Base-by-base conservation (phyloP, 345 rosid genomes). In the Hibiscus syriacus region DNA sequence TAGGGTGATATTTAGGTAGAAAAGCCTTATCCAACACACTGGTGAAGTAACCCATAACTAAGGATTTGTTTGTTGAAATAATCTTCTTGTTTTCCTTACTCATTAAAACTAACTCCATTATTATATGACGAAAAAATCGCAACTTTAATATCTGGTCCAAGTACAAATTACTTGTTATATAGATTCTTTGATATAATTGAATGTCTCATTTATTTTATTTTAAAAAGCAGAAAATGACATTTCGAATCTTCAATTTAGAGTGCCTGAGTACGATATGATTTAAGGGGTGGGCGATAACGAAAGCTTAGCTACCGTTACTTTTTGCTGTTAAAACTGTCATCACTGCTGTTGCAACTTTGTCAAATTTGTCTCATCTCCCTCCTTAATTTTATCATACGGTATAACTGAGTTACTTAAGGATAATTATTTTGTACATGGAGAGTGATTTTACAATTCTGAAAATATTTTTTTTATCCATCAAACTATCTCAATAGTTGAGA, bases 11-110 rank as follows among this genome's bases (percentile, higher is more conserved):
- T n/a, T n/a, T n/a, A n/a, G n/a, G n/a, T n/a, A n/a, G n/a, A n/a
- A n/a, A n/a, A n/a, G n/a, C n/a, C n/a, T n/a, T n/a, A n/a, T n/a
- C n/a, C n/a, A n/a, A n/a, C n/a, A n/a, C n/a, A n/a, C n/a, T n/a
- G n/a, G n/a, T n/a, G n/a, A n/a, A 80, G 81, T 77, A 74, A 72
- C 54, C 71, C 71, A 38, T n/a, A n/a, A n/a, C n/a, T 16, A 77
- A 80, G 79, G 55, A 64, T 70, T 64, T 76, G 66, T 59, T 76
- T 72, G 70, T 57, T 46, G 26, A 63, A 38, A 64, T 6, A 9
- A 7, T 6, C 59, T 61, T 69, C 67, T 69, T 74, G 69, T 41
- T 69, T 38, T 69, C 27, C 68, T 50, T 72, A 63, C 55, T 72
- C 53, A 20, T 59, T 68, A 68, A 74, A 77, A 72, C 75, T 69